A percentile compares a stretch with the other conserved stretches of the same genome.
These are phyloP conservation scores for Mycena galericulata DNA, from an alignment of 768 basidiomycete species.

Conservation along the genomic window DNA sequence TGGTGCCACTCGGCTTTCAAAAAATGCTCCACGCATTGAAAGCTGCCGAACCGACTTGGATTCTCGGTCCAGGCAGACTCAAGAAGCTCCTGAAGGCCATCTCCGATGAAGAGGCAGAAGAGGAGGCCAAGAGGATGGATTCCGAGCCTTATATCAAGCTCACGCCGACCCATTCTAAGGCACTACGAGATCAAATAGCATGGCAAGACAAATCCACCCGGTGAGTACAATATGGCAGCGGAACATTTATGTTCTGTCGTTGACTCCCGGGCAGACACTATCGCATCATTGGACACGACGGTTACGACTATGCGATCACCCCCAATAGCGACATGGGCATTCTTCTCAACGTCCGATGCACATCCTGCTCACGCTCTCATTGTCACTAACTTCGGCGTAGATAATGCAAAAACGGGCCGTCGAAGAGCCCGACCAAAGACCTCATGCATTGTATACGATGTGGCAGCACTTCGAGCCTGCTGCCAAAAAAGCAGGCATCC, in stretches of 20 bases:
- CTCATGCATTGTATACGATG: background rate
- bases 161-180: background rate
- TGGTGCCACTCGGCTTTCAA: background rate
- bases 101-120: slow-evolving; percentile 10
- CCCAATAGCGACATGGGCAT: slow-evolving; percentile 16
- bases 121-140: slow-evolving; percentile 2
- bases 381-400: background rate
- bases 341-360: background rate
- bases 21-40: slow-evolving; percentile 22
- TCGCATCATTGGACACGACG: slow-evolving; percentile 18
- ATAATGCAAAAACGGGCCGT: slow-evolving; percentile 17
- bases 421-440: background rate
- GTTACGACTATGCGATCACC: slow-evolving; percentile 11
- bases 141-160: slow-evolving; percentile 2
- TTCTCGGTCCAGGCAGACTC: slow-evolving; percentile 10
- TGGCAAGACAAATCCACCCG: slow-evolving; percentile 2
- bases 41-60: slow-evolving; percentile 17
- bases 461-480: slow-evolving; percentile 13
- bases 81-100: slow-evolving; percentile 5
- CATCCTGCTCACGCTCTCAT: background rate
- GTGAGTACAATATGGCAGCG: background rate
- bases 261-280: background rate
- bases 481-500: slow-evolving; percentile 18
- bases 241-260: background rate
- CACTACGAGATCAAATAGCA: slow-evolving; percentile 9